Base-by-base conservation (phyloP, 2,329 filamentous ascomycete genomes). In the Metarhizium brunneum region DNA sequence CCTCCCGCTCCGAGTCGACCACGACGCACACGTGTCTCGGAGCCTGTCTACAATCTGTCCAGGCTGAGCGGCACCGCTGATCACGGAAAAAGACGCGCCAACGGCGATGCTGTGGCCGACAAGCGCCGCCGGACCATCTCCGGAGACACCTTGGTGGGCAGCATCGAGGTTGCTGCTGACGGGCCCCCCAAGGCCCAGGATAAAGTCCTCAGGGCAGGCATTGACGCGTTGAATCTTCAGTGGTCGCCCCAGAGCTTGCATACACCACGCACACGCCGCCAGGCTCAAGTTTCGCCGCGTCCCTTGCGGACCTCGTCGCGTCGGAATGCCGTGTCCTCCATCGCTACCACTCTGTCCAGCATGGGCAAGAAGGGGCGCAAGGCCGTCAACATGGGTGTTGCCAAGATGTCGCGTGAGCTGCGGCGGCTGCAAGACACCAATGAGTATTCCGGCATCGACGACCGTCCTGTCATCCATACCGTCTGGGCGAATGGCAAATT, bases 401-500 rank as follows among this genome's bases (percentile, higher is more conserved):
- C 70, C 30, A 76, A 74, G 55, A 68, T 82, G 61, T 71, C 78
- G 40, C 80, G 84, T 57, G 85, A 87, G 63, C 67, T 86, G 32
- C 71, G 73, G 67, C 75, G 80, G 58, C 67, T 90, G 53, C 76
- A 80, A 69, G 79, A 87, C 68, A 81, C 84, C 58, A 80, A 83
- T 56, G 83, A 86, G 62, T 86, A 77, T 58, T 72, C 78, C 1
- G 76, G 79, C 50, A 78, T 85, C 25, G 83, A 86, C 54, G 77
- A 76, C 14, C 72, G 76, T 53, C 82, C 82, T 5, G 77, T 86
- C 4, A 47, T 80, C 7, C 75, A 80, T 60, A 84, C 80, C 2
- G 75, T 83, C 30, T 86, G 83, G 83, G 81, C 80, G 62, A 86
- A 85, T 60, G 83, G 83, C 56, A 86, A 86, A 65, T 79, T 77